These are phyloP conservation scores for Cymodocea nodosa DNA, from an alignment of 116 monocot species.

Conservation along the genomic window DNA sequence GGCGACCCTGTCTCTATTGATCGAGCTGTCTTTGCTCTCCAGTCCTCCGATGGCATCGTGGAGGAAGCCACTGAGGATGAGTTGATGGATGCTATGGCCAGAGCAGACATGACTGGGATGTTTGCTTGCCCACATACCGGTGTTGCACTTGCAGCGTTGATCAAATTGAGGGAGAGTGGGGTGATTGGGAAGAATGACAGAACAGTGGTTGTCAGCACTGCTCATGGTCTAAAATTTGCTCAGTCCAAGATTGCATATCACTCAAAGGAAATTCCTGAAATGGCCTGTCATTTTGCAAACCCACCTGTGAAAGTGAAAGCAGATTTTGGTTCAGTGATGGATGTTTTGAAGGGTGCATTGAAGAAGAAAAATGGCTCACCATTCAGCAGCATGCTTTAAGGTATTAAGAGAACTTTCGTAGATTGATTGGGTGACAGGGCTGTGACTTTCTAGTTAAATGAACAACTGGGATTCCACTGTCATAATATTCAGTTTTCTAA, in stretches of 20 bases:
- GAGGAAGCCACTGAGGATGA: slow-evolving; percentile 98
- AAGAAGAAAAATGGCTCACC: slow-evolving; percentile 36
- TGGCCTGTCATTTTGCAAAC: slow-evolving; percentile 57
- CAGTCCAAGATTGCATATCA: slow-evolving; percentile 90
- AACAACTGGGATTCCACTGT: background rate
- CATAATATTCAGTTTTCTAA: background rate
- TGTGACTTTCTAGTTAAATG: background rate
- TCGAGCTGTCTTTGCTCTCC: slow-evolving; percentile 59
- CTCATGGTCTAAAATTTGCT: slow-evolving; percentile 87
- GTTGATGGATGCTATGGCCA: slow-evolving; percentile 83
- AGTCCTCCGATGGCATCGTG: slow-evolving; percentile 59
- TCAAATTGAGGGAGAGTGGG: slow-evolving; percentile 53
- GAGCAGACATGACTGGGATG: slow-evolving; percentile 84
- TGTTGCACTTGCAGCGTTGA: slow-evolving; percentile 69
- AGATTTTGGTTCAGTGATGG: slow-evolving; percentile 84
- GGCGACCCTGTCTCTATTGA: slow-evolving; percentile 92
- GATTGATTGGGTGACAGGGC: background rate
- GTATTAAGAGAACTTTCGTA: background rate
- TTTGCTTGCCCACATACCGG: slow-evolving; percentile 95
- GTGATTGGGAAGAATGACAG: slow-evolving; percentile 59
- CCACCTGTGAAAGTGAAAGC: slow-evolving; percentile 81
- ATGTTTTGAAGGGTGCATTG: slow-evolving; percentile 62
- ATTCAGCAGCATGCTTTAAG: slow-evolving; percentile 4
- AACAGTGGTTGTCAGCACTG: slow-evolving; percentile 86
- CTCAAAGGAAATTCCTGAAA: slow-evolving; percentile 39